Base-by-base conservation (phyloP, 164 flowering plant genomes). In the Stephania cephalantha region DNA sequence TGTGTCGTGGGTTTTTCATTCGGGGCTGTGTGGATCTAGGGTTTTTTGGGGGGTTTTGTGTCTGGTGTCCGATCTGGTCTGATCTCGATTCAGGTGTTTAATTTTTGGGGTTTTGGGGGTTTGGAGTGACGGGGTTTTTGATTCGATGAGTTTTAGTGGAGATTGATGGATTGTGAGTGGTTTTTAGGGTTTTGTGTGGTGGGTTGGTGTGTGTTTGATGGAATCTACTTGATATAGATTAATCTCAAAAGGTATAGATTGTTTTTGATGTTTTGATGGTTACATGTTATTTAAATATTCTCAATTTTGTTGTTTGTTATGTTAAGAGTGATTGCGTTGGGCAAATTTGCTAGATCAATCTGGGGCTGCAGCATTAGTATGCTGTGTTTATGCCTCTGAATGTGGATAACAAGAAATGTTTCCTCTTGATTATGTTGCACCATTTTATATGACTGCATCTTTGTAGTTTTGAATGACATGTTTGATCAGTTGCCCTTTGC, bases 61-160 rank as follows among this genome's bases (percentile, higher is more conserved):
- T 45, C 52, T 73, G 76, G 67, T 53, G 17, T 12, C 68, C 8
- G 74, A 73, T 79, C 66, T 76, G 31, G 42, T 20, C 20, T 12
- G 46, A 10, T 66, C 18, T 46, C 22, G 15, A 30, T 68, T 63
- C 13, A 22, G 46, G 20, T 42, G 45, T 25, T 25, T 20, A 2
- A 31, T 13, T 25, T 44, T 72, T 31, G 31, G 30, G 11, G 9
- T 66, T 8, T 17, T 58, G 55, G 42, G 42, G 42, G 42, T 35
- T 35, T 35, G 42, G 42, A 1, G 42, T 35, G 42, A 35, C 1
- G 42, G 42, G 42, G 35, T 46, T 65, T 18, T 50, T 15, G 55
- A 50, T 7, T 58, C 13, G 64, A 13, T 58, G n/a, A 58, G 20
- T 58, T 17, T 35, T 18, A 15, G 64, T 58, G 64, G 64, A 58